A percentile compares a stretch with the other conserved stretches of the same genome.
phyloP scores from a whole-genome alignment of 2,329 filamentous ascomycete genomes.

The Alternaria angustiovoidea region DNA sequence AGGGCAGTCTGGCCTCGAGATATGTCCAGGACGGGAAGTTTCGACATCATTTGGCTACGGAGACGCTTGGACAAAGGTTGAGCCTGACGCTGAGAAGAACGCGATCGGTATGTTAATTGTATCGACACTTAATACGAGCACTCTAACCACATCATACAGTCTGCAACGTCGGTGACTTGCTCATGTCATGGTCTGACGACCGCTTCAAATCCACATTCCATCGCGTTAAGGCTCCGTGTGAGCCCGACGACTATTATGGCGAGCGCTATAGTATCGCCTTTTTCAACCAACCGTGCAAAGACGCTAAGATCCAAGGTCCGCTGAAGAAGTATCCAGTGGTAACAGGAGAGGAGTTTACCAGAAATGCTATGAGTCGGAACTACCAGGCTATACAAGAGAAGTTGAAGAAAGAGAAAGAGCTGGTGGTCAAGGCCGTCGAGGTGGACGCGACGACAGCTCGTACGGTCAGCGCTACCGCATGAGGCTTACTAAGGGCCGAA shows the following conservation, averaged over 20 bases:
- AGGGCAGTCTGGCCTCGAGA: constrained; percentile 69
- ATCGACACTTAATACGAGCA: neutral
- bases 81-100: constrained; percentile 34
- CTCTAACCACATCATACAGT: constrained; percentile 56
- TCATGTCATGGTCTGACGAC: constrained; percentile 74
- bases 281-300: constrained; percentile 70
- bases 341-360: constrained; percentile 68
- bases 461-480: neutral
- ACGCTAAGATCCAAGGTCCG: constrained; percentile 67
- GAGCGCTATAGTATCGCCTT: constrained; percentile 71
- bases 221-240: constrained; percentile 67
- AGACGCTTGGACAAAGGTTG: constrained; percentile 70
- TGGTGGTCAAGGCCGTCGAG: neutral
- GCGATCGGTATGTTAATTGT: constrained; percentile 25
- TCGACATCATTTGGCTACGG: constrained; percentile 67
- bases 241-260: constrained; percentile 64
- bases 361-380: constrained; percentile 65
- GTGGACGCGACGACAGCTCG: neutral
- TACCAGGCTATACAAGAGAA: constrained; percentile 62
- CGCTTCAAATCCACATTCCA: constrained; percentile 73
- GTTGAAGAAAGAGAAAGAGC: constrained; percentile 40
- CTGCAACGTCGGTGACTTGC: constrained; percentile 71
- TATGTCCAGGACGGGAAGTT: constrained; percentile 69
- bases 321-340: constrained; percentile 68
- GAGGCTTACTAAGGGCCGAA: neutral